A percentile compares a stretch with the other conserved stretches of the same genome.
Evolutionary conservation across 2,329 filamentous ascomycete genomes (phyloP).

Genomic region (Diaporthe capsici): DNA sequence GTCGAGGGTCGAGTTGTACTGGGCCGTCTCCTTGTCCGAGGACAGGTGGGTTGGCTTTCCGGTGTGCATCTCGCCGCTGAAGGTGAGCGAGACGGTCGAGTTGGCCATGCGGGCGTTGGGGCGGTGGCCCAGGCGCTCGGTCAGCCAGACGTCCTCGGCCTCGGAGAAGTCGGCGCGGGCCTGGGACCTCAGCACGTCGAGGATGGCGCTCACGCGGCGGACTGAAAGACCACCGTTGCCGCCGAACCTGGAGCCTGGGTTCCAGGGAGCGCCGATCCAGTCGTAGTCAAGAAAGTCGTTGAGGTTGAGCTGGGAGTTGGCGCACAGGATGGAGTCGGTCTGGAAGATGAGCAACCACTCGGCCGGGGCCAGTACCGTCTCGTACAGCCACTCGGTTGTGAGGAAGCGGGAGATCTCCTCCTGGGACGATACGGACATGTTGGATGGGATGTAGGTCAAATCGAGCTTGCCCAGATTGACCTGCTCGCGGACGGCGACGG

Average conservation of each 20-base stretch:
- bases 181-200: conserved; percentile 63
- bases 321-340: conserved; percentile 69
- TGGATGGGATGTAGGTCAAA: conserved; percentile 62
- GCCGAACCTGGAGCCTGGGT: conserved; percentile 59
- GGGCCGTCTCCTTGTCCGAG: conserved; percentile 37
- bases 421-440: conserved; percentile 61
- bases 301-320: conserved; percentile 65
- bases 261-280: conserved; percentile 66
- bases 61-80: conserved; percentile 43
- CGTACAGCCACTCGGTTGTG: conserved; percentile 67
- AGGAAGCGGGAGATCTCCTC: conserved; percentile 64
- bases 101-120: conserved; percentile 64
- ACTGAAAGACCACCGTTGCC: conserved; percentile 69
- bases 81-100: conserved; percentile 45
- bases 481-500: conserved; percentile 63
- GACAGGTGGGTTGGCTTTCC: conserved; percentile 39
- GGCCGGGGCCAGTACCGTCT: conserved; percentile 62
- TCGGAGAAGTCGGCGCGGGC: conserved; percentile 63
- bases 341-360: conserved; percentile 70
- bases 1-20: conserved; percentile 41
- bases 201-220: conserved; percentile 65
- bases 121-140: conserved; percentile 61
- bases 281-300: conserved; percentile 69
- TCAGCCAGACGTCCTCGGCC: conserved; percentile 70
- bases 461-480: conserved; percentile 66